A percentile compares a stretch with the other conserved stretches of the same genome.
Conservation (phyloP, 2,329 filamentous ascomycete species). For the Penicillium aurantiogriseum region DNA sequence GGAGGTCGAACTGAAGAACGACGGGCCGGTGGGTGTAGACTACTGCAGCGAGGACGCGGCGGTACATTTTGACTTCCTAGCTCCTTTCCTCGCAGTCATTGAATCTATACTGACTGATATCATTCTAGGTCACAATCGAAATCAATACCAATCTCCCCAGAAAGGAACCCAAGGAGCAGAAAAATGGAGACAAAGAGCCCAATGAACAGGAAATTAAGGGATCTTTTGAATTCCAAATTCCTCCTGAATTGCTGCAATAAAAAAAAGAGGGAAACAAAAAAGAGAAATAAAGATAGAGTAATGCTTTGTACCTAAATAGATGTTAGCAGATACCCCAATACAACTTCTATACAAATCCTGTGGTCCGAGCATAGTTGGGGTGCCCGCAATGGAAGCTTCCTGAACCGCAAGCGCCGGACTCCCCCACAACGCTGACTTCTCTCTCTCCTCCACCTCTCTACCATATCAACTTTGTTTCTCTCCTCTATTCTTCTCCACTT, state of each 20-base stretch:
- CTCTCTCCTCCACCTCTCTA: constrained; percentile 11
- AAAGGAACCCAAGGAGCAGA: constrained; percentile 30
- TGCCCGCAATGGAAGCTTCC: constrained; percentile 40
- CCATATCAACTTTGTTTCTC: constrained; percentile 6
- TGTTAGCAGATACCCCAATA: constrained; percentile 8
- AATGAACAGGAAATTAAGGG: constrained; percentile 12
- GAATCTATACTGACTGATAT: constrained; percentile 7
- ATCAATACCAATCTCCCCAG: constrained; percentile 49
- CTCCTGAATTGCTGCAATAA: constrained; percentile 28
- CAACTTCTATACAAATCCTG: not conserved
- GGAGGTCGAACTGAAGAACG: constrained; percentile 91
- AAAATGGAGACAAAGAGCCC: constrained; percentile 8
- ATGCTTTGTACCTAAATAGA: constrained; percentile 6
- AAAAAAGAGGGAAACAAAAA: not conserved
- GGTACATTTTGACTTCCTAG: constrained; percentile 47
- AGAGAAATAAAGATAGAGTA: constrained; percentile 8
- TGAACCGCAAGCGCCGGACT: constrained; percentile 31
- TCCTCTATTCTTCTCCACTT: constrained; percentile 6
- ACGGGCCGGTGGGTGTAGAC: constrained; percentile 67
- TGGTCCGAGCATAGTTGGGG: not conserved
- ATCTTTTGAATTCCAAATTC: constrained; percentile 28
- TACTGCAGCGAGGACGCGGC: constrained; percentile 57
- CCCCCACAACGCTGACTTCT: constrained; percentile 17
- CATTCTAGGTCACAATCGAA: constrained; percentile 44
- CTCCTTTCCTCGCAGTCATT: constrained; percentile 18